Evolutionary conservation across 148 eudicot species (phyloP).

Genomic region (Heliamphora exappendiculata): DNA sequence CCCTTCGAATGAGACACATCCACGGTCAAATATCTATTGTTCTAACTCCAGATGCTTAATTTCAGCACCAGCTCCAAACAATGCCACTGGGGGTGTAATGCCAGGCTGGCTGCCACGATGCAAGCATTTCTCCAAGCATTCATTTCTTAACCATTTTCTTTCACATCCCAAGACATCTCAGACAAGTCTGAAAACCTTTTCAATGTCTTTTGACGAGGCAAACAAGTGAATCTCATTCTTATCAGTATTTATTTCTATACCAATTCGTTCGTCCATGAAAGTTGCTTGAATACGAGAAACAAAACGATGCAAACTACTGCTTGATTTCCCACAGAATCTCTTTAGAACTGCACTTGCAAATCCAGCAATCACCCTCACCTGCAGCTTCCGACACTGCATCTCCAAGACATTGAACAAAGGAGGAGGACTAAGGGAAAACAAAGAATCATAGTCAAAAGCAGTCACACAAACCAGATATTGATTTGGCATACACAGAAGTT

Average conservation of each 20-base stretch:
- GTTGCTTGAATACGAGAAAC: constrained; percentile 37
- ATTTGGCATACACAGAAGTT: constrained; percentile 47
- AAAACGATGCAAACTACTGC: constrained; percentile 32
- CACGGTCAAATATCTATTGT: constrained; percentile 66
- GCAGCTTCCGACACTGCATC: constrained; percentile 51
- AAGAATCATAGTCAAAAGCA: constrained; percentile 46
- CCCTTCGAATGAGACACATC: constrained; percentile 49
- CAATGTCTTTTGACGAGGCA: constrained; percentile 50
- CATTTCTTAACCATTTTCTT: constrained; percentile 52
- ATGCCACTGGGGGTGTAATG: constrained; percentile 55
- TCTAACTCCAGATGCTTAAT: constrained; percentile 88
- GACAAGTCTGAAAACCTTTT: constrained; percentile 34
- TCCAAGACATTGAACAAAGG: constrained; percentile 52
- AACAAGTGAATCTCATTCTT: constrained; percentile 46
- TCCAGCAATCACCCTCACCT: constrained; percentile 40
- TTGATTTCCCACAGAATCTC: constrained; percentile 70
- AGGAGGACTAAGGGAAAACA: constrained; percentile 49
- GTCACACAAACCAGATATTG: constrained; percentile 77
- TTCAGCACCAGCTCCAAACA: constrained; percentile 89
- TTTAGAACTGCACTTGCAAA: constrained; percentile 55
- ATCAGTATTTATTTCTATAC: constrained; percentile 57
- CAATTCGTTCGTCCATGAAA: constrained; percentile 56
- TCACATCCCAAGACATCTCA: constrained; percentile 44
- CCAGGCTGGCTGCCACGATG: constrained; percentile 64
- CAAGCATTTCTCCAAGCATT: constrained; percentile 70